Percentiles rank a stretch among this genome's conserved stretches.
Evolutionary conservation across 2,329 filamentous ascomycete genomes (phyloP).

Genomic region (Zymoseptoria ardabiliae): DNA sequence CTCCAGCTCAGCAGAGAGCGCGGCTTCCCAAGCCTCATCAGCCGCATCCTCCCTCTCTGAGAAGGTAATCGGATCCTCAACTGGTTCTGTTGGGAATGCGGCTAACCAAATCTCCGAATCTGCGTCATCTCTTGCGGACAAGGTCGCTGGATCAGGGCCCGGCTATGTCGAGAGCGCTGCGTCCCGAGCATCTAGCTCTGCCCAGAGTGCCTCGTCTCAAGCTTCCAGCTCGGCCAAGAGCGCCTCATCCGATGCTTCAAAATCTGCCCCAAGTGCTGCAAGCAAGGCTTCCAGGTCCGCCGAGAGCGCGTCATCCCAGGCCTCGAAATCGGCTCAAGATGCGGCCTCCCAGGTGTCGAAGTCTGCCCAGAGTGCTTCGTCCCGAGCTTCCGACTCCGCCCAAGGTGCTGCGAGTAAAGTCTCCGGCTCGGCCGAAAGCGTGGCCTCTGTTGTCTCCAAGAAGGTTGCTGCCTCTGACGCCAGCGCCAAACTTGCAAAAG

Average conservation of each 20-base stretch:
- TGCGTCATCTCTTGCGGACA: background rate
- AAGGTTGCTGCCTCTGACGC: conserved; percentile 11
- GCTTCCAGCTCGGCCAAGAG: conserved; percentile 1
- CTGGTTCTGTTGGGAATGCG: conserved; percentile 45
- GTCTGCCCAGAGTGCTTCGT: conserved; percentile 10
- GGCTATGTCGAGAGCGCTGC: conserved; percentile 47
- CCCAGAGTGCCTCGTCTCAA: background rate
- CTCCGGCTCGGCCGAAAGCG: conserved; percentile 13
- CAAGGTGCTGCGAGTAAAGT: conserved; percentile 12
- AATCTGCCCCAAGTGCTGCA: conserved; percentile 14
- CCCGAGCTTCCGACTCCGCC: conserved; percentile 10
- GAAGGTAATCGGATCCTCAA: conserved; percentile 16
- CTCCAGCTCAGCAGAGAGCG: conserved; percentile 29
- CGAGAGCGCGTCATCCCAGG: conserved; percentile 10
- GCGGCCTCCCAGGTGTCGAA: background rate
- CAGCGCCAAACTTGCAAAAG: background rate
- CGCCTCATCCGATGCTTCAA: conserved; percentile 8
- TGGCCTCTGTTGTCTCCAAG: conserved; percentile 20
- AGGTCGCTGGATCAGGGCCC: conserved; percentile 21
- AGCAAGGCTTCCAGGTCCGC: background rate
- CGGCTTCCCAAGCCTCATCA: conserved; percentile 41
- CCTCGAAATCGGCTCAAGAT: background rate
- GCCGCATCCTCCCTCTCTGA: conserved; percentile 10
- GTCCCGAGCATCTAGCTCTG: conserved; percentile 40
- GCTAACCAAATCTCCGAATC: conserved; percentile 43